Base-by-base conservation (phyloP, 192 early-diverging fungal genomes). In the Coemansia sp. region DNA sequence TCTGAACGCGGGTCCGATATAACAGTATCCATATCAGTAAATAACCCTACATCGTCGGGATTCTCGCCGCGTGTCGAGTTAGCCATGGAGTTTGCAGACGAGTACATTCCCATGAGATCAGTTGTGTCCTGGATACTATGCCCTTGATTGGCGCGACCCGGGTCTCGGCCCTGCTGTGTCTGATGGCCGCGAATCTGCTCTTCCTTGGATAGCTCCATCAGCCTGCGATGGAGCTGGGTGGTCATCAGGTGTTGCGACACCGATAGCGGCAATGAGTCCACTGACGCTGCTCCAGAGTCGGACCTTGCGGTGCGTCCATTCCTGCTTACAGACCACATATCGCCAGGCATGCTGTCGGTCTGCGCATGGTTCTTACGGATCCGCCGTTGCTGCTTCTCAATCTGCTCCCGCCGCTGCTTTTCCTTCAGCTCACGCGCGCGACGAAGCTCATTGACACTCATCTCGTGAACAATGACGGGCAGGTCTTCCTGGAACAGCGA, bases 401-500 rank as follows among this genome's bases (percentile, higher is more conserved):
- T 87, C 49, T 87, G 86, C 42, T 89, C 85, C 23, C 92, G 74
- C 9, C 81, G 64, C 42, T 63, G 66, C 18, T 60, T 32, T 38
- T 83, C 81, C 63, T 69, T 74, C 9, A 47, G 21, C 41, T 78
- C 81, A 3, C 73, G 63, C 7, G 69, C 76, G 0, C 81, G 64
- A 16, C 70, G 43, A n/a, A 83, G 77, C 69, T 83, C 76, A 41
- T 72, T 75, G 59, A 83, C 70, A 45, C 91, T 93, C 61, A 97
- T 89, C 41, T 92, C 89, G 75, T 99, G 98, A 18, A 99, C 93
- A 63, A 98, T 89, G 40, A 89, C 81, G 0, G 98, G 98, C 59
- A 99, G 70, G 72, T 98, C 95, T 32, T 98, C 95, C 70, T 92
- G 90, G 64, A 99, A 95, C 86, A 99, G 77, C 62, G 90, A 91